phyloP scores from a whole-genome alignment of 2,329 filamentous ascomycete species.

The Epichloe typhina region DNA sequence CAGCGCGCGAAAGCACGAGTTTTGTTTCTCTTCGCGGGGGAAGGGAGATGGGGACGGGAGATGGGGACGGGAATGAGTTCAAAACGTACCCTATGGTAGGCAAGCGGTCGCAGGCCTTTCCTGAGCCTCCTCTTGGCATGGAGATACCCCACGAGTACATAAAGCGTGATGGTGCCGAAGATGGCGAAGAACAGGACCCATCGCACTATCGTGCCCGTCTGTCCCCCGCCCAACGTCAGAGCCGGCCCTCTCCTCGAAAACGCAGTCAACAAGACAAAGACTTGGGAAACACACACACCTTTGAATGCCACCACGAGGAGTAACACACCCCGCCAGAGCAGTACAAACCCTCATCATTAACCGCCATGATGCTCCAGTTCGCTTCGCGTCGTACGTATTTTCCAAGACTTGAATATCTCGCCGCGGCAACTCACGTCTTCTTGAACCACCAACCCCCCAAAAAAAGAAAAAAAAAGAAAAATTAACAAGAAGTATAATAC shows the following conservation, averaged over 20 bases:
- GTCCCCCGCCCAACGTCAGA: background rate
- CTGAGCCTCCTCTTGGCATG: conserved; percentile 56
- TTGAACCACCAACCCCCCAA: background rate
- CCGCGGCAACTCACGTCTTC: too few species aligned
- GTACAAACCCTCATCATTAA: background rate
- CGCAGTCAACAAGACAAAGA: background rate
- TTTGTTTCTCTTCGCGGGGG: too few species aligned
- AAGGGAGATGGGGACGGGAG: background rate
- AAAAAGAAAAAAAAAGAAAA: background rate
- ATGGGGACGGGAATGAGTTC: too few species aligned
- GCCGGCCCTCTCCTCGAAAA: background rate
- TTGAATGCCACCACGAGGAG: conserved; percentile 18
- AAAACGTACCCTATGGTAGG: conserved; percentile 53
- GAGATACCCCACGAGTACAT: conserved; percentile 53
- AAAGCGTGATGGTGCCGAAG: conserved; percentile 43
- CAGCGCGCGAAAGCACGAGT: background rate
- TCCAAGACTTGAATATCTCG: too few species aligned
- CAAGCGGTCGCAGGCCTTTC: conserved; percentile 50
- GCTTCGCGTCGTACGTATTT: background rate
- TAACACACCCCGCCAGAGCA: conserved; percentile 3
- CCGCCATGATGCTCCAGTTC: background rate
- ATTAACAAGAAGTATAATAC: too few species aligned
- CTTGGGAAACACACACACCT: conserved; percentile 12
- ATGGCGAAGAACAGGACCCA: conserved; percentile 56
- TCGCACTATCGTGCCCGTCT: conserved; percentile 55